phyloP scores from a whole-genome alignment of 2,329 filamentous ascomycete species.

The Nannizzia gypsea region DNA sequence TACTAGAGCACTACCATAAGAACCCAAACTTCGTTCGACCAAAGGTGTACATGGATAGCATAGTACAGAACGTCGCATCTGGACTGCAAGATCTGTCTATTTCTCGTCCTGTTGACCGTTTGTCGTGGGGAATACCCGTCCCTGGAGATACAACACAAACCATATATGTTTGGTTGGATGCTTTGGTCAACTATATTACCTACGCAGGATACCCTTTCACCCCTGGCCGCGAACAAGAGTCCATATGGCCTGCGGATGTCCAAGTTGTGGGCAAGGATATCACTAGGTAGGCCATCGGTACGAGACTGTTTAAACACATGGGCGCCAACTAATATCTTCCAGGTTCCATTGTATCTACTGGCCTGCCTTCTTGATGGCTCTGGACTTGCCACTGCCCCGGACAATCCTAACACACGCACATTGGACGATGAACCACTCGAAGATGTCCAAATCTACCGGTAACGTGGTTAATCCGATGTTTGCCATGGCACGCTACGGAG shows the following conservation, averaged over 20 bases:
- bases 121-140: slow-evolving; percentile 81
- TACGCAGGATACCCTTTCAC: slow-evolving; percentile 70
- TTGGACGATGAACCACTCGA: slow-evolving; percentile 82
- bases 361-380: slow-evolving; percentile 87
- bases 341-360: slow-evolving; percentile 94
- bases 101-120: slow-evolving; percentile 64
- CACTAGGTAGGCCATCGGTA: slow-evolving; percentile 44
- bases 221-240: slow-evolving; percentile 48
- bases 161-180: slow-evolving; percentile 97
- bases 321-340: not conserved
- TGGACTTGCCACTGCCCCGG: slow-evolving; percentile 66
- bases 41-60: slow-evolving; percentile 58
- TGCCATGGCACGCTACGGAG: slow-evolving; percentile 75
- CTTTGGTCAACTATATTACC: slow-evolving; percentile 85
- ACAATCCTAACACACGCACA: slow-evolving; percentile 81
- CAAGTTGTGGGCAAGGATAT: slow-evolving; percentile 97
- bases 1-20: slow-evolving; percentile 66
- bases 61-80: slow-evolving; percentile 62
- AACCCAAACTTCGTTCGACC: slow-evolving; percentile 73
- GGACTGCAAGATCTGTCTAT: slow-evolving; percentile 80
- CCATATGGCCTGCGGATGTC: slow-evolving; percentile 79
- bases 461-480: slow-evolving; percentile 94
- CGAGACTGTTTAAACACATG: not conserved
- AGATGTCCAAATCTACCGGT: slow-evolving; percentile 94
- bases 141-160: slow-evolving; percentile 76